These are phyloP conservation scores for Sarocladium kiliense DNA, from an alignment of 2,329 filamentous ascomycete species.

Conservation along the genomic window DNA sequence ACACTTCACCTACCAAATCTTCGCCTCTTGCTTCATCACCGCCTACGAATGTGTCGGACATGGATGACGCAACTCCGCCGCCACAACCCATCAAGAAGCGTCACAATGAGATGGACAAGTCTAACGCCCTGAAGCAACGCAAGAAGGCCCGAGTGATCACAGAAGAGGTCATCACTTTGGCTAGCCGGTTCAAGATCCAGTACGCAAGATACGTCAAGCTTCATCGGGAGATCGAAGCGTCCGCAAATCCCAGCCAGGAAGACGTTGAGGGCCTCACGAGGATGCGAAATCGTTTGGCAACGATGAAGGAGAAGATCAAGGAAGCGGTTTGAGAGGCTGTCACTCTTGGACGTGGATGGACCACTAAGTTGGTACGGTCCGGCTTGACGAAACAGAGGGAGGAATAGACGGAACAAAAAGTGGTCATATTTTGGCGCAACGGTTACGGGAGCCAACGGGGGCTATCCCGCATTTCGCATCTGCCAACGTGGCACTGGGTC, in stretches of 20 bases:
- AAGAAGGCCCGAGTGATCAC: slow-evolving; percentile 18
- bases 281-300: slow-evolving; percentile 48
- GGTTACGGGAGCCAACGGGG: slow-evolving; percentile 6
- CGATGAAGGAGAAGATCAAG: slow-evolving; percentile 58
- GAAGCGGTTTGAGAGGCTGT: slow-evolving; percentile 13
- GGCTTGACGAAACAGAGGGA: too few relatives aligned
- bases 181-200: slow-evolving; percentile 48
- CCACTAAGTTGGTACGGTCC: too few relatives aligned
- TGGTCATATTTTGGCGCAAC: slow-evolving; percentile 8
- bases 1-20: slow-evolving; percentile 56
- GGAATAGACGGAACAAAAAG: neutral
- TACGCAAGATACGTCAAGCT: slow-evolving; percentile 54
- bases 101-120: slow-evolving; percentile 27
- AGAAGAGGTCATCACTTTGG: slow-evolving; percentile 44
- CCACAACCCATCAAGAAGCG: slow-evolving; percentile 34
- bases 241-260: slow-evolving; percentile 45
- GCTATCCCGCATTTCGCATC: slow-evolving; percentile 4
- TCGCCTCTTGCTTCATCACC: slow-evolving; percentile 62
- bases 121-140: slow-evolving; percentile 23
- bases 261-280: slow-evolving; percentile 46
- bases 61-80: slow-evolving; percentile 39
- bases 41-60: slow-evolving; percentile 59
- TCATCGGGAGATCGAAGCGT: slow-evolving; percentile 47
- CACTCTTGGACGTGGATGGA: neutral
- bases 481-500: slow-evolving; percentile 2